phyloP scores from a whole-genome alignment of 208 protist genomes.

The Acanthamoeba lenticulata region DNA sequence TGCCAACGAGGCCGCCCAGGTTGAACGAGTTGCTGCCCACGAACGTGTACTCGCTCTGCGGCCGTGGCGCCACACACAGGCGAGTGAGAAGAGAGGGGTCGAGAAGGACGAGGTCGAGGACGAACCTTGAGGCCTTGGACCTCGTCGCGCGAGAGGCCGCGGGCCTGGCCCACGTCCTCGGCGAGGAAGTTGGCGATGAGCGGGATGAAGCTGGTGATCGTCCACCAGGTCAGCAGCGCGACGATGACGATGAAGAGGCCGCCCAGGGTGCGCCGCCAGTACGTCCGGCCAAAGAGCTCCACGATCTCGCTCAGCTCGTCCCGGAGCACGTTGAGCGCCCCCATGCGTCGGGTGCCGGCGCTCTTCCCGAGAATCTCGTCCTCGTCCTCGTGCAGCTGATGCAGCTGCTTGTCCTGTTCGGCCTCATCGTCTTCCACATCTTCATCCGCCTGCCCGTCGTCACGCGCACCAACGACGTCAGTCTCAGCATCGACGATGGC shows the following conservation, averaged over 20 bases:
- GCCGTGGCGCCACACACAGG: background rate
- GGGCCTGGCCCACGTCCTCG: slow-evolving; percentile 15
- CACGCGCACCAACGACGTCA: too few relatives aligned
- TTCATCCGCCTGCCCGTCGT: too few relatives aligned
- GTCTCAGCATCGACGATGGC: too few relatives aligned
- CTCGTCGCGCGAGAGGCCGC: background rate
- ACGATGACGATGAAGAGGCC: slow-evolving; percentile 14
- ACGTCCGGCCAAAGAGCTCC: slow-evolving; percentile 31
- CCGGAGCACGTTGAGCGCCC: background rate
- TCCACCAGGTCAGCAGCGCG: slow-evolving; percentile 63
- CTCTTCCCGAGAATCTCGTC: too few relatives aligned
- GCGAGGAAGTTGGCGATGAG: slow-evolving; percentile 58
- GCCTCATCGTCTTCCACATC: too few relatives aligned
- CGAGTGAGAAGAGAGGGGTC: background rate
- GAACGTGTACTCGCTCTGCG: slow-evolving; percentile 48
- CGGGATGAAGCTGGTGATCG: slow-evolving; percentile 42
- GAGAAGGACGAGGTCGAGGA: background rate
- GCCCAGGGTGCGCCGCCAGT: background rate
- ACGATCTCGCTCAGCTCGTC: slow-evolving; percentile 21
- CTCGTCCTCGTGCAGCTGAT: slow-evolving; percentile 1
- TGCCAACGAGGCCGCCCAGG: slow-evolving; percentile 25
- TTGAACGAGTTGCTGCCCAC: slow-evolving; percentile 57
- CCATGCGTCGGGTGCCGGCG: too few relatives aligned
- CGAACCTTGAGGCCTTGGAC: background rate
- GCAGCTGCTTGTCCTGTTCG: too few relatives aligned